These are phyloP conservation scores for Ophiostoma ulmi DNA, from an alignment of 2,329 filamentous ascomycete species.

Conservation along the genomic window DNA sequence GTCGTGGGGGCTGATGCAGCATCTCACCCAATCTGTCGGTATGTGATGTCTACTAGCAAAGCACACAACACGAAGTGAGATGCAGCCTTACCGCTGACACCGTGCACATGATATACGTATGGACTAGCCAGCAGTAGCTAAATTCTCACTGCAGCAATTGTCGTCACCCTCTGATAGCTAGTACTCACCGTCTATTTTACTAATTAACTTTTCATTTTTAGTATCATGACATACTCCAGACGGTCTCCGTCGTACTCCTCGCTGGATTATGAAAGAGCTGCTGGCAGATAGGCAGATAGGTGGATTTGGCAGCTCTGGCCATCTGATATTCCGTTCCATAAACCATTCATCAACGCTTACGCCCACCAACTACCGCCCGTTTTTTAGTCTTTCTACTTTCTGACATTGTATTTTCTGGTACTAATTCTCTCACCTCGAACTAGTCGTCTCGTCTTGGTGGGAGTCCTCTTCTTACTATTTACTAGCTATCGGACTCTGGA, in stretches of 20 bases:
- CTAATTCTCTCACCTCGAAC: background rate
- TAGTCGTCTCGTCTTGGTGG: background rate
- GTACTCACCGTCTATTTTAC: background rate
- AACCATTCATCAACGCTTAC: background rate
- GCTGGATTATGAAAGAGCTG: background rate
- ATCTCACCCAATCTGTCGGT: conserved; percentile 1
- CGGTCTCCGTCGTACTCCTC: background rate
- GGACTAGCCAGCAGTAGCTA: background rate
- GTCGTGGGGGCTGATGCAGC: background rate
- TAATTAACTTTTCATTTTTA: background rate
- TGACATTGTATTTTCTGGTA: background rate
- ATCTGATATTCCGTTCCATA: background rate
- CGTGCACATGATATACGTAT: background rate
- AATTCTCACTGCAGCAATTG: background rate
- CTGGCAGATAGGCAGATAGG: background rate
- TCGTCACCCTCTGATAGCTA: background rate
- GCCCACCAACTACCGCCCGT: background rate
- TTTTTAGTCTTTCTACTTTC: background rate
- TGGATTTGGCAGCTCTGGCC: background rate
- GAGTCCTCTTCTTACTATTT: background rate
- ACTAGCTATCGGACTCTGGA: background rate
- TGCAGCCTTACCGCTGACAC: background rate
- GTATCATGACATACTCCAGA: background rate
- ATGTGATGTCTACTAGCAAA: background rate
- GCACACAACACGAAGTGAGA: background rate